Evolutionary conservation across 352 stramenopile genomes (phyloP), one percentile per base, ranked within the genome.

Genomic region (Pythium coloratum): DNA sequence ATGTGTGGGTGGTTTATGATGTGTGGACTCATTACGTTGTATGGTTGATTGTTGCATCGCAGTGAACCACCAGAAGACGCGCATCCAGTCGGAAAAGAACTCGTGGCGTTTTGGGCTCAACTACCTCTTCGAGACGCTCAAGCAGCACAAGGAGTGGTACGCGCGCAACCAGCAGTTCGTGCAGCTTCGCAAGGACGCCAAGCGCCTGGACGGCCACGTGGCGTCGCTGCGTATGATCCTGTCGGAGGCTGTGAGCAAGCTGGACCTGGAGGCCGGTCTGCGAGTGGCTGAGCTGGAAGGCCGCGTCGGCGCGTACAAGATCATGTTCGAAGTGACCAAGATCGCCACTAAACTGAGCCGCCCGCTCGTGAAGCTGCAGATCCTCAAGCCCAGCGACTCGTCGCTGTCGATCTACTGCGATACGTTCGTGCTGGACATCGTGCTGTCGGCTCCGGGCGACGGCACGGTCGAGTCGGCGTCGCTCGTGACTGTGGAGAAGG

Each of bases 321-420:
- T 96, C 74, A 91, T 96, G 78, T 96, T 96, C 55, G 88, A 96
- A 62, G 88, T 96, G 32, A 94, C 88, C 53, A 93, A 92, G 73
- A 94, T 96, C 65, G 82, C 89, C 36, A 91, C 84, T 49, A 90
- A 86, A 36, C 77, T 96, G 59, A 96, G 88, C 60, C 86, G 88
- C 2, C 88, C 88, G 51, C 77, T 93, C 10, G 88, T 96, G 24
- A 92, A 94, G 76, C 72, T 96, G 44, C 55, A 95, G 80, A 93
- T 94, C 56, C 74, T 94, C 49, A 94, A 96, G 64, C 86, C 88
- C 16, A 92, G 90, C 64, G 88, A 94, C 44, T 89, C 84, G 13
- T 94, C 86, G 51, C 72, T 96, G 46, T 94, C 83, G 12, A 80
- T 96, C 54, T 96, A 94, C 72, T 96, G 88, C 64, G 88, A 96